Conservation (phyloP, 768 basidiomycete genomes). For the Mycena belliarum region DNA sequence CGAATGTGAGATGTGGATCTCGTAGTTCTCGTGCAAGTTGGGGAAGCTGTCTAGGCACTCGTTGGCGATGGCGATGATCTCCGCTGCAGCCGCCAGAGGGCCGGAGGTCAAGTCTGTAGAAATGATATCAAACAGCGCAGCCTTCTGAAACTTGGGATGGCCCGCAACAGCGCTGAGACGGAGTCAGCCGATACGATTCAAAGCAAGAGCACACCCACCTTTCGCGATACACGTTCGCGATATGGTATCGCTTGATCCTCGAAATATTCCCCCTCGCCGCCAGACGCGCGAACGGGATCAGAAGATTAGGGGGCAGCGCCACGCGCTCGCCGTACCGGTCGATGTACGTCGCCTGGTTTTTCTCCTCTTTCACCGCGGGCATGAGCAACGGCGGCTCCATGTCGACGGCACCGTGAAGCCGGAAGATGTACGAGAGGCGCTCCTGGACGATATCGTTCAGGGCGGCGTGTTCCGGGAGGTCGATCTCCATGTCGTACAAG, state of each 20-base stretch:
- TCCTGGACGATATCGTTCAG: conserved; percentile 79
- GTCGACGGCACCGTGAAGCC: conserved; percentile 87
- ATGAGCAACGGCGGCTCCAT: conserved; percentile 85
- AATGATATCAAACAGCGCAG: conserved; percentile 83
- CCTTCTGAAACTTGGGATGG: conserved; percentile 72
- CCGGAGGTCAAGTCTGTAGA: conserved; percentile 68
- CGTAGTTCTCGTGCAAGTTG: conserved; percentile 64
- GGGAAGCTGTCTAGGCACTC: conserved; percentile 73
- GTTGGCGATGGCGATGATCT: conserved; percentile 68
- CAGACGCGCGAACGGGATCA: conserved; percentile 78
- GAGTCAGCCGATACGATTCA: background rate
- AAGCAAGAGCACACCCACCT: conserved; percentile 43
- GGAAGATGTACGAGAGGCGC: conserved; percentile 73
- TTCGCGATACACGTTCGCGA: conserved; percentile 70
- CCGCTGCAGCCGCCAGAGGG: conserved; percentile 70
- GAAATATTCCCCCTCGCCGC: conserved; percentile 67
- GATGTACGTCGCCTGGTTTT: conserved; percentile 69
- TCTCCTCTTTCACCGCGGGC: conserved; percentile 67
- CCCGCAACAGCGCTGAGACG: conserved; percentile 60
- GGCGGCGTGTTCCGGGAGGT: conserved; percentile 67
- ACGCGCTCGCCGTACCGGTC: conserved; percentile 82
- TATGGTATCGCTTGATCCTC: conserved; percentile 83
- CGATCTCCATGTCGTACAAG: conserved; percentile 73
- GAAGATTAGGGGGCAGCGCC: conserved; percentile 66
- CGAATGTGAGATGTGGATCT: conserved; percentile 79